Evolutionary conservation across 371 early-diverging fungal species (phyloP).

Genomic region (Mucor saturninus): DNA sequence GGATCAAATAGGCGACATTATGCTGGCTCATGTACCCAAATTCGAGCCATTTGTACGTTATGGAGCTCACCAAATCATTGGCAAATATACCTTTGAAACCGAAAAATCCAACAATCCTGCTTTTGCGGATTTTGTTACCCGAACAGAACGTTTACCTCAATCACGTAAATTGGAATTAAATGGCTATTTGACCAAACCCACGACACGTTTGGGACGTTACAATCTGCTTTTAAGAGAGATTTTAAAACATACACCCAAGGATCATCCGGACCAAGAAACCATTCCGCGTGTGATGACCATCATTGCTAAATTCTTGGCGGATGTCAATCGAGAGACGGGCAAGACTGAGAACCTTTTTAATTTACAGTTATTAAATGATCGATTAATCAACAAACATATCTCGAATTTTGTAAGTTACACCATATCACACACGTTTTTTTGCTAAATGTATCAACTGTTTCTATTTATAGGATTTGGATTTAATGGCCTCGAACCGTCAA

Average conservation of each 20-base stretch:
- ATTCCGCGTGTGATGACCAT: conserved; percentile 69
- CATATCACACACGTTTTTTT: too few species aligned
- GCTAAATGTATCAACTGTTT: conserved; percentile 5
- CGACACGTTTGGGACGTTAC: conserved; percentile 89
- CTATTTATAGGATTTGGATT: conserved; percentile 59
- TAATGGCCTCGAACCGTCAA: conserved; percentile 65
- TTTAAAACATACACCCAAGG: conserved; percentile 82
- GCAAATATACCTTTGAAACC: conserved; percentile 80
- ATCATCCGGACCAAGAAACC: conserved; percentile 76
- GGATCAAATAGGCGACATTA: conserved; percentile 85
- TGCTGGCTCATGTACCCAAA: conserved; percentile 71
- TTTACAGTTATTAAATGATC: conserved; percentile 27
- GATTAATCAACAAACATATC: conserved; percentile 74
- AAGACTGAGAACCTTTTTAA: conserved; percentile 71
- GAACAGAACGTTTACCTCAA: conserved; percentile 75
- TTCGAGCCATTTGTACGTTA: conserved; percentile 88
- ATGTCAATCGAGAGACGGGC: conserved; percentile 85
- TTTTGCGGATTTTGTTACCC: conserved; percentile 78
- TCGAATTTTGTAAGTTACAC: conserved; percentile 25
- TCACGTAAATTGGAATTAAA: conserved; percentile 82
- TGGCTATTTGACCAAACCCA: conserved; percentile 84
- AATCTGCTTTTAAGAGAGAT: conserved; percentile 84
- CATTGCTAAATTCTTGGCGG: conserved; percentile 72
- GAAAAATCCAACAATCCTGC: conserved; percentile 71
- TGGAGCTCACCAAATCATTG: conserved; percentile 86